Conservation (phyloP, 2,329 filamentous ascomycete species). For the Penicillium sp. region DNA sequence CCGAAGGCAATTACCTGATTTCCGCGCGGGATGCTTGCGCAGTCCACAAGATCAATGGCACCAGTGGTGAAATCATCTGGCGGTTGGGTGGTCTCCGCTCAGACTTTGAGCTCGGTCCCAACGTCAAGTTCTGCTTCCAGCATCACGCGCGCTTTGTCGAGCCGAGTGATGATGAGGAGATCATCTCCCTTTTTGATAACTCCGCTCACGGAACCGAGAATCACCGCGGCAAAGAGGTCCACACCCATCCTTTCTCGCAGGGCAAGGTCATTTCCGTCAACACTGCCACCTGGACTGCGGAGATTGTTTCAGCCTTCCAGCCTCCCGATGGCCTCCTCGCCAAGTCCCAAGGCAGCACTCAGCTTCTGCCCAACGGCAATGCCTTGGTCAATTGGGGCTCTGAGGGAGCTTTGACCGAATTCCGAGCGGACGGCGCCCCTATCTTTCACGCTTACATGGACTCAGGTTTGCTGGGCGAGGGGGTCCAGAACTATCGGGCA, state of each 20-base stretch:
- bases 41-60: constrained; percentile 50
- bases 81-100: constrained; percentile 46
- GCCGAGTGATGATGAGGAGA: constrained; percentile 47
- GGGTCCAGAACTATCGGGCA: constrained; percentile 41
- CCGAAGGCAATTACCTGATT: constrained; percentile 48
- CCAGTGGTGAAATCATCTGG: constrained; percentile 50
- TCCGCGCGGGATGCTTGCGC: constrained; percentile 48
- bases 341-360: constrained; percentile 54
- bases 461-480: constrained; percentile 42
- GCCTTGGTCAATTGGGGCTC: constrained; percentile 59
- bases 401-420: constrained; percentile 44
- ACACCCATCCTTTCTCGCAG: constrained; percentile 37
- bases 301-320: constrained; percentile 48
- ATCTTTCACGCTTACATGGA: constrained; percentile 44
- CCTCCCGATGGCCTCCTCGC: constrained; percentile 51
- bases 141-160: constrained; percentile 51
- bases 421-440: constrained; percentile 30
- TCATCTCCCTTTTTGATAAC: constrained; percentile 57
- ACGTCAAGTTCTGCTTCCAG: constrained; percentile 51
- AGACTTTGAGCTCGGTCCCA: constrained; percentile 42
- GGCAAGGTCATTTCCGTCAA: constrained; percentile 49
- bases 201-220: constrained; percentile 44
- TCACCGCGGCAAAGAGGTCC: constrained; percentile 15
- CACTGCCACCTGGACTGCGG: constrained; percentile 44
- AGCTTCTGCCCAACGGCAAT: constrained; percentile 54